Evolutionary conservation across 2,329 filamentous ascomycete genomes (phyloP).

Genomic region (Fusarium lateritium): DNA sequence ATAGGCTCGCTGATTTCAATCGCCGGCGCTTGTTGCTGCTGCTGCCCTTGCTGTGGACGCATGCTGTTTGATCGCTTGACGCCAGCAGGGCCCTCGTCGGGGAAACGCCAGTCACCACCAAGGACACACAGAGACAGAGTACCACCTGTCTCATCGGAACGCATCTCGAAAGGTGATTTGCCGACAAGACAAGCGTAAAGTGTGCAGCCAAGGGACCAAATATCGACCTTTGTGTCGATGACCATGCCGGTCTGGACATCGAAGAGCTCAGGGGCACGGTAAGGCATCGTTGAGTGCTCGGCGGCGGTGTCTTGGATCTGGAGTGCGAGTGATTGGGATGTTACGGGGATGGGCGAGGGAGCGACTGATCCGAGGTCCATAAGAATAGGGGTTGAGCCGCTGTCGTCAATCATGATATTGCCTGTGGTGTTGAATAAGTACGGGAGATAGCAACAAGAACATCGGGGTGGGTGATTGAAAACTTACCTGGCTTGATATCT

Average conservation of each 20-base stretch:
- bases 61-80: slow-evolving; percentile 62
- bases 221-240: slow-evolving; percentile 97
- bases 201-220: slow-evolving; percentile 98
- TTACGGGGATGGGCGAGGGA: slow-evolving; percentile 88
- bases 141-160: slow-evolving; percentile 95
- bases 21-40: slow-evolving; percentile 49
- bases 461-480: not conserved
- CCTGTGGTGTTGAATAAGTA: slow-evolving; percentile 59
- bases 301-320: slow-evolving; percentile 95
- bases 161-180: slow-evolving; percentile 96
- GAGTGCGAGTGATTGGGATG: slow-evolving; percentile 89
- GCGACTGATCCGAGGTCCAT: slow-evolving; percentile 98
- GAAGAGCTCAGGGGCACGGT: slow-evolving; percentile 96
- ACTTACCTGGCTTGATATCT: slow-evolving; percentile 94
- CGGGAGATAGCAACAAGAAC: not conserved
- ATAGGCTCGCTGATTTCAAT: slow-evolving; percentile 83
- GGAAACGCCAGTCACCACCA: slow-evolving; percentile 96
- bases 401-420: slow-evolving; percentile 98
- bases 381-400: slow-evolving; percentile 88
- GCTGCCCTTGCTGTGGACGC: slow-evolving; percentile 51
- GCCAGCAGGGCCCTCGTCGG: slow-evolving; percentile 81
- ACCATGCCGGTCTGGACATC: slow-evolving; percentile 94
- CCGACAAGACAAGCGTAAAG: slow-evolving; percentile 96
- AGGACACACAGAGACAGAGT: slow-evolving; percentile 93
- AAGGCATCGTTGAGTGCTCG: slow-evolving; percentile 98